phyloP scores from a whole-genome alignment of 805 yeast genomes.

The Spathaspora arborariae region DNA sequence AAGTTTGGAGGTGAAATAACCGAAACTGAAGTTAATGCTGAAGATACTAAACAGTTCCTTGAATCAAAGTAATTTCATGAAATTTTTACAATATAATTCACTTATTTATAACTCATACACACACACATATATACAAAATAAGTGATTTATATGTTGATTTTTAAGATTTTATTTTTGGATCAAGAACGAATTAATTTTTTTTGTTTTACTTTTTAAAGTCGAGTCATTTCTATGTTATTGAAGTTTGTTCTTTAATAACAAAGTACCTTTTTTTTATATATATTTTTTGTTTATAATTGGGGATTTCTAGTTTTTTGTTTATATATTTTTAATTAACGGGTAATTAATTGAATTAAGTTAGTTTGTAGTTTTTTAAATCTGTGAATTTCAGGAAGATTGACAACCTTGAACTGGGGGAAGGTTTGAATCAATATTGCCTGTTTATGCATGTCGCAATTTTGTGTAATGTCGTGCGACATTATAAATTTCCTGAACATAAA shows the following conservation, averaged over 20 bases:
- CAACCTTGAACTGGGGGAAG: too few species aligned
- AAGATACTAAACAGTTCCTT: neutral
- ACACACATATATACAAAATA: neutral
- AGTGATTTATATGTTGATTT: neutral
- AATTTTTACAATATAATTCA: neutral
- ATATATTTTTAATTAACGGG: neutral
- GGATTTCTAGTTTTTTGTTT: neutral
- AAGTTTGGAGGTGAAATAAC: constrained; percentile 7
- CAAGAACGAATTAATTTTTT: neutral
- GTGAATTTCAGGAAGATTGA: too few species aligned
- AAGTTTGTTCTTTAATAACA: neutral
- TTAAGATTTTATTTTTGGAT: neutral
- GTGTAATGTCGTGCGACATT: too few species aligned
- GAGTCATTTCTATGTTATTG: neutral
- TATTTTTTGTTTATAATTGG: neutral
- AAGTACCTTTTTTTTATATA: neutral
- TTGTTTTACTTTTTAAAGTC: neutral
- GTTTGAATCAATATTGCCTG: too few species aligned
- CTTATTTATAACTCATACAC: neutral
- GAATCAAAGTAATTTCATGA: constrained; percentile 18
- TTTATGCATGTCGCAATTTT: too few species aligned
- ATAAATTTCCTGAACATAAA: too few species aligned
- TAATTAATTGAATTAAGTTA: too few species aligned
- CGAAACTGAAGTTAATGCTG: neutral
- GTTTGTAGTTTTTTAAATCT: too few species aligned